phyloP scores from a whole-genome alignment of 352 stramenopile genomes.

The Phytophthora syringae region DNA sequence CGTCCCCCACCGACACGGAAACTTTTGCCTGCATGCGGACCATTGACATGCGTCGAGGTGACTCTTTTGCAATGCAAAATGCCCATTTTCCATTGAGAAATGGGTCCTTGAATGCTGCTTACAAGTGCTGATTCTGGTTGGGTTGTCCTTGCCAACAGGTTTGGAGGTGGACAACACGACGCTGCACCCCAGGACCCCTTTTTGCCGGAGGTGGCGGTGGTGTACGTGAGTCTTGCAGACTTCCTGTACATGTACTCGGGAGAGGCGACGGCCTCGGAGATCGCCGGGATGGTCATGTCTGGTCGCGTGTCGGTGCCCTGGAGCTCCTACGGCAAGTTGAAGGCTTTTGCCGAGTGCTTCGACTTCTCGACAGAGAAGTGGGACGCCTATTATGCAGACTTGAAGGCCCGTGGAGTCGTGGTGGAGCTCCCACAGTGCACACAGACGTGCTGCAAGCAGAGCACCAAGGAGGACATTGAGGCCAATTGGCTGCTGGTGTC shows the following conservation, averaged over 20 bases:
- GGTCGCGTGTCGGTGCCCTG: slow-evolving; percentile 85
- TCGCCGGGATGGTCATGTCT: slow-evolving; percentile 86
- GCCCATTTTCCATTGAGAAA: neutral
- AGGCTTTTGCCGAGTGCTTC: slow-evolving; percentile 86
- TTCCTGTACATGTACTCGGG: slow-evolving; percentile 91
- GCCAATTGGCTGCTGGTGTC: slow-evolving; percentile 83
- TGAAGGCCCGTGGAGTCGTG: slow-evolving; percentile 33
- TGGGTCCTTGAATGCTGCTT: neutral
- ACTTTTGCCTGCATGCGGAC: slow-evolving; percentile 74
- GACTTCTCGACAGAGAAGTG: slow-evolving; percentile 87
- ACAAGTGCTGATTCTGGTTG: too few species aligned
- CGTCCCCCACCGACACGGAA: slow-evolving; percentile 43
- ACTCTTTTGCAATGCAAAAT: neutral
- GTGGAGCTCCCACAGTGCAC: slow-evolving; percentile 46
- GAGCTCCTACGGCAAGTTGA: slow-evolving; percentile 83
- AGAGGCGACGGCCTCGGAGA: slow-evolving; percentile 76
- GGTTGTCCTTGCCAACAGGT: slow-evolving; percentile 30
- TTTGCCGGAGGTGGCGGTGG: slow-evolving; percentile 63
- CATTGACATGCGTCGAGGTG: slow-evolving; percentile 79
- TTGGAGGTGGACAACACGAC: slow-evolving; percentile 61
- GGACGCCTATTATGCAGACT: slow-evolving; percentile 75
- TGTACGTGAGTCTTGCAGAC: slow-evolving; percentile 78
- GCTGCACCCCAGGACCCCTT: slow-evolving; percentile 60
- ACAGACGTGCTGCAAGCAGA: slow-evolving; percentile 68
- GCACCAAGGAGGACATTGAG: slow-evolving; percentile 80